These are phyloP conservation scores for Chlorella sp. DNA, from an alignment of 139 green algal species.

Conservation along the genomic window DNA sequence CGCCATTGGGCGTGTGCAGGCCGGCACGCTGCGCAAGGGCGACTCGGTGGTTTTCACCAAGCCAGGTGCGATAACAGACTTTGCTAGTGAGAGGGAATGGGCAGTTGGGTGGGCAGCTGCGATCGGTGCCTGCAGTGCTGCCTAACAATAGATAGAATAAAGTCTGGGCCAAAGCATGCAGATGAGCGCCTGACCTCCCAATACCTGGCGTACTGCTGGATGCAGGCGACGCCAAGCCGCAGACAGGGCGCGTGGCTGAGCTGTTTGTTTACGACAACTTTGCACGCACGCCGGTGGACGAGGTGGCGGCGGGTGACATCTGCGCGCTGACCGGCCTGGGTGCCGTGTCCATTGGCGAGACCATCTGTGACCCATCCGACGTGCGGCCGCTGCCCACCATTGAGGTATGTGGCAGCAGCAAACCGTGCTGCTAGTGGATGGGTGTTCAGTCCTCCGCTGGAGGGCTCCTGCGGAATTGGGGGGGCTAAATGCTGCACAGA, in stretches of 20 bases:
- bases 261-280: conserved; percentile 99
- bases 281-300: conserved; percentile 55
- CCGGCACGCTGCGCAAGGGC: conserved; percentile 79
- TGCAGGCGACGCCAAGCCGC: conserved; percentile 49
- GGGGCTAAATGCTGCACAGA: no score
- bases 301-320: conserved; percentile 94
- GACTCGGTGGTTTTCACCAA: conserved; percentile 56
- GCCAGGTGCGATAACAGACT: conserved; percentile 42
- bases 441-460: no score
- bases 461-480: no score
- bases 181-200: no score
- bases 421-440: not conserved
- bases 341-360: conserved; percentile 93
- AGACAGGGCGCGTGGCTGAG: conserved; percentile 83
- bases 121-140: no score
- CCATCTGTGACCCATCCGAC: conserved; percentile 74
- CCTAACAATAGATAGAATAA: no score
- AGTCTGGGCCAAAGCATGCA: no score
- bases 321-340: conserved; percentile 83
- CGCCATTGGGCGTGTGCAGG: conserved; percentile 87
- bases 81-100: no score
- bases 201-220: no score
- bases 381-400: conserved; percentile 92
- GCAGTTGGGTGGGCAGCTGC: no score
- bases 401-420: conserved; percentile 45